Evolutionary conservation across 495 filamentous ascomycete genomes (phyloP), one percentile per base, ranked within the genome.

Genomic region (Lasiosphaeriaceae sp.): DNA sequence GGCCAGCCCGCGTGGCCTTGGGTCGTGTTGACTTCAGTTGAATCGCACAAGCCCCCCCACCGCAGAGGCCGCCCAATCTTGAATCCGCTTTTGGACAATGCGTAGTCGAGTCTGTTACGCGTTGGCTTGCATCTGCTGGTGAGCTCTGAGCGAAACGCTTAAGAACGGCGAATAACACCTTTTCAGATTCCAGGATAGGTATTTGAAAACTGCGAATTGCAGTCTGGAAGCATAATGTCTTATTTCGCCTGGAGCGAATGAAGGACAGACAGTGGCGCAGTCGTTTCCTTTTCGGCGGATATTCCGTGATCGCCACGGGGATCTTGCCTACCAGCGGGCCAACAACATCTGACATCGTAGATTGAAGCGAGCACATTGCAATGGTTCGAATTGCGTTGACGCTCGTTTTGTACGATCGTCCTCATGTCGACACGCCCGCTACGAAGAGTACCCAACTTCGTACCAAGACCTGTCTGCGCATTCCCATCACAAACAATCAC

Each of bases 251-350:
- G 16, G 14, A 17, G 12, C 17, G 23, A 14, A 6, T 50, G 22
- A 52, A 41, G 49, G 49, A 52, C 49, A 16, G 49, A 52, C 49
- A 16, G 49, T 39, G 49, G 49, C 49, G 49, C 29, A 52, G 49
- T 52, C 17, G 49, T 39, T 16, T 39, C 20, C 20, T 11, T n/a
- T 34, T n/a, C 39, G 49, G 31, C 31, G 49, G 49, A 26, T 37
- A 21, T 52, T 37, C 3, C 49, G 17, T 23, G 49, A 52, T 52
- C 49, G 31, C 2, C 49, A 21, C 49, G 7, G 29, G 49, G 49
- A 41, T 35, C 12, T 31, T 31, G 5, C n/a, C 23, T 16, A 34
- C 23, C 11, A 49, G 47, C 19, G 8, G 21, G 19, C 14, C 22
- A 7, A 20, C 39, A 24, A 24, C 21, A 22, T 3, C 45, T 19